These are phyloP conservation scores for Chaetomiaceae sp. DNA, from an alignment of 2,329 filamentous ascomycete species.

Conservation along the genomic window DNA sequence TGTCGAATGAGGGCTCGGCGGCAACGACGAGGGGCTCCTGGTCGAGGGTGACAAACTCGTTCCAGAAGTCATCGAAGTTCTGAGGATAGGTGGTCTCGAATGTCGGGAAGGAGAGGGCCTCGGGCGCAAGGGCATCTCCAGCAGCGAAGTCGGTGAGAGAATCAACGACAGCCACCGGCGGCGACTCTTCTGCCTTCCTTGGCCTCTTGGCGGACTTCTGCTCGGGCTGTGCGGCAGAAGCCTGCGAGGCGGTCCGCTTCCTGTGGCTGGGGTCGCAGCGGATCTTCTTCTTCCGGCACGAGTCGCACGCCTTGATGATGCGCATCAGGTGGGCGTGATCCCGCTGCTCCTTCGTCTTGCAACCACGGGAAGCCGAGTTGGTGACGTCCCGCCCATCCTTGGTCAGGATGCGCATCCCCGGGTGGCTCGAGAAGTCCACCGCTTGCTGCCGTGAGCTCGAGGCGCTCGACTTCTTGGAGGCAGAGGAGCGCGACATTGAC, in stretches of 20 bases:
- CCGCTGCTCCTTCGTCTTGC: slow-evolving; percentile 63
- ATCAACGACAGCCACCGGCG: slow-evolving; percentile 12
- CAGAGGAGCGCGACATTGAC: slow-evolving; percentile 21
- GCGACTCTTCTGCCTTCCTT: slow-evolving; percentile 28
- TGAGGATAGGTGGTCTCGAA: slow-evolving; percentile 18
- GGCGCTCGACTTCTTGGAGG: slow-evolving; percentile 25
- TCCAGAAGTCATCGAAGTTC: slow-evolving; percentile 24
- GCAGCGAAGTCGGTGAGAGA: slow-evolving; percentile 23
- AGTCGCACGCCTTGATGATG: slow-evolving; percentile 62
- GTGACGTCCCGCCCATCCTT: slow-evolving; percentile 60
- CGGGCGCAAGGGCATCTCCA: slow-evolving; percentile 15
- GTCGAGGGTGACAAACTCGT: slow-evolving; percentile 43
- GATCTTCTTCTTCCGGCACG: slow-evolving; percentile 59
- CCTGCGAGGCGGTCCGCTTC: slow-evolving; percentile 38
- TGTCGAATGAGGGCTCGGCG: slow-evolving; percentile 28
- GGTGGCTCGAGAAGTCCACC: slow-evolving; percentile 48
- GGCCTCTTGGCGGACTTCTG: slow-evolving; percentile 41
- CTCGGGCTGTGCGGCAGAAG: slow-evolving; percentile 27
- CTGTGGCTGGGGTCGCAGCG: slow-evolving; percentile 58
- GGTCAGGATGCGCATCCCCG: slow-evolving; percentile 64
- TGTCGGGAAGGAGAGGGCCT: slow-evolving; percentile 17
- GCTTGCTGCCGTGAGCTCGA: slow-evolving; percentile 32
- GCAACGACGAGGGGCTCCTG: slow-evolving; percentile 29
- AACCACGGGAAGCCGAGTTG: slow-evolving; percentile 55
- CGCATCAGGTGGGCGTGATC: slow-evolving; percentile 63